Conservation (phyloP, 352 stramenopile species). For the Phytophthora melonis region DNA sequence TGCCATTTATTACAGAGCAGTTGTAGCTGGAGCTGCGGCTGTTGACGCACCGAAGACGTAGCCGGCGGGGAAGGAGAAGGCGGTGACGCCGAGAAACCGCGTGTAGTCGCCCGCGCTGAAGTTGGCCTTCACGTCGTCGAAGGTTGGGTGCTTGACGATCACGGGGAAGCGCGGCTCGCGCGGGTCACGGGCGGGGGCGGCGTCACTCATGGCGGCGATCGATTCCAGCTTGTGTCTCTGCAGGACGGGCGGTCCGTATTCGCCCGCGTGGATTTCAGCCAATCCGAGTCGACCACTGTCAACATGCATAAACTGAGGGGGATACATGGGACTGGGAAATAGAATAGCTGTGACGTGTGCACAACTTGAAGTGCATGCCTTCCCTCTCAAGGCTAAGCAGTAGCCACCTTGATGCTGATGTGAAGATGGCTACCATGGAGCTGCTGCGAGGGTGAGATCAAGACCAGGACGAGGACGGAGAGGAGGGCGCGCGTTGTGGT, state of each 20-base stretch:
- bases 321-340: neutral
- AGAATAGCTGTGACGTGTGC: conserved; percentile 1
- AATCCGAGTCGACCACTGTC: neutral
- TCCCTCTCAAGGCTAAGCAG: neutral
- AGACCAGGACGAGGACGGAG: neutral
- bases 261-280: conserved; percentile 11
- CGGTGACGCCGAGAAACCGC: conserved; percentile 64
- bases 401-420: neutral
- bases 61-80: conserved; percentile 74
- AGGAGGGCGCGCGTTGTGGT: neutral
- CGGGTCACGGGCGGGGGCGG: conserved; percentile 57
- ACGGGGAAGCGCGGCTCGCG: conserved; percentile 74
- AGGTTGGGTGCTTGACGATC: conserved; percentile 84
- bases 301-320: neutral
- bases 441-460: neutral
- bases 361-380: neutral
- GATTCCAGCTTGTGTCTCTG: conserved; percentile 9
- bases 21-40: neutral
- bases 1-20: neutral
- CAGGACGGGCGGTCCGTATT: conserved; percentile 20
- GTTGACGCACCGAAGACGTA: conserved; percentile 77
- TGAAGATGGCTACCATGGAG: neutral
- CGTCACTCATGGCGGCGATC: conserved; percentile 54
- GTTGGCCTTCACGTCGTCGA: conserved; percentile 75
- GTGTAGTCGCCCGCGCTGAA: conserved; percentile 74